Evolutionary conservation across 1,284 basidiomycete genomes (phyloP), one percentile per base, ranked within the genome.

Genomic region (Melampsora larici-populina): DNA sequence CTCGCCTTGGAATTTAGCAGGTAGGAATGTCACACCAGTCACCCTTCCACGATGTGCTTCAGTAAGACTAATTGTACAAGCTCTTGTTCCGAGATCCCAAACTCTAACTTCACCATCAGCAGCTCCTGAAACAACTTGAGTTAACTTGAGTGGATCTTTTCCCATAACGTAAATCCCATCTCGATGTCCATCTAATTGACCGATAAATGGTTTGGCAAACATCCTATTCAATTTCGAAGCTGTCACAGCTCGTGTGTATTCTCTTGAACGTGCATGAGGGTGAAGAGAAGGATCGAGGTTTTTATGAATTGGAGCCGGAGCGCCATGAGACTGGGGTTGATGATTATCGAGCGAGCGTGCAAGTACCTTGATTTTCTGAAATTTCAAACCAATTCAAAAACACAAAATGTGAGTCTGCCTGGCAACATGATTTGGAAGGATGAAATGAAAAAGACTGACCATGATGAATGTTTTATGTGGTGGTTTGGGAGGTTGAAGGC

Each of bases 181-280:
- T 43, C 92, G 87, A 85, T 98, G 96, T 0, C 96, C 97, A 79
- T 97, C 95, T 64, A 99, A 84, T 71, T 90, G 88, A 40, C 89
- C 93, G 9, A 99, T 88, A 81, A 99, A 99, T 0, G 97, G 97
- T 83, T 97, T 98, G 33, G 96, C 91, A 83, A 98, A 98, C 86
- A 99, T 93, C 71, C 93, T 87, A 78, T 98, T 95, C 86, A 99
- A 91, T 86, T 99, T 99, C 29, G 91, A 92, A 0, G 96, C 96
- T 79, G 94, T 97, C 67, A 99, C 84, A 1, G 97, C 97, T 78
- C 97, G 89, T 26, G 90, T 94, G 70, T 97, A 93, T 86, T 99
- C 96, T 79, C 97, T 87, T 17, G 94, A 91, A 64, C 92, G 90
- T 3, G 93, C 88, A 84, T 99, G 98, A 0, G 96, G 97, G 83